Base-by-base conservation (phyloP, 495 filamentous ascomycete species). In the Hypoxylon lenormandii region DNA sequence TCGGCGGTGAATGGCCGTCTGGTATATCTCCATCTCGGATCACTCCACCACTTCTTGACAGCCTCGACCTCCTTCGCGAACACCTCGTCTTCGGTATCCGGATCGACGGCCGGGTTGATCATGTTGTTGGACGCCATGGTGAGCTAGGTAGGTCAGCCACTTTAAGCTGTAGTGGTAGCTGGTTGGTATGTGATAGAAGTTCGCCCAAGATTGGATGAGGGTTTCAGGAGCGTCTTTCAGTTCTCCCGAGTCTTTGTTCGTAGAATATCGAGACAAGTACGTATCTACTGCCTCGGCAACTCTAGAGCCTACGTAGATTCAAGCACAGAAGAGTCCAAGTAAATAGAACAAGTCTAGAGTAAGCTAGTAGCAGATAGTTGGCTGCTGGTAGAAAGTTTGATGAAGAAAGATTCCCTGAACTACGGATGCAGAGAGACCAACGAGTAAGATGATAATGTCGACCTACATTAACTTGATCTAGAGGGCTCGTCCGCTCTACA, bases 1-100 rank as follows among this genome's bases (percentile, higher is more conserved):
- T 98, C 96, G 13, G 95, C 93, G 4, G 93, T 97, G 79, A 93
- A 98, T 3, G 95, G 91, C 36, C 95, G 86, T 80, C 90, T 93
- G 70, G 95, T 98, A 79, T 92, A 87, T 74, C 92, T 85, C 95
- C 95, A 98, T 83, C 95, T 84, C 38, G 91, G 86, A 66, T 95
- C 92, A 18, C 84, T 86, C 95, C 95, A 98, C 95, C 95, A 98
- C 78, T 90, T 80, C 84, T 97, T 90, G 58, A 98, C 90, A 61
- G 89, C 89, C 71, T 89, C 85, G 61, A 97, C 92, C 72, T 98
- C 95, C 43, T 87, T 85, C 73, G 85, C 80, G 80, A 89, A 98
- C 59, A 87, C 78, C 72, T 90, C 84, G 73, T 98, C 92, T 80
- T 98, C 95, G 59, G 83, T 81, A 66, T 91, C 86, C 69, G 91